Base-by-base conservation (phyloP, 345 rosid species). In the Stellera chamaejasme region DNA sequence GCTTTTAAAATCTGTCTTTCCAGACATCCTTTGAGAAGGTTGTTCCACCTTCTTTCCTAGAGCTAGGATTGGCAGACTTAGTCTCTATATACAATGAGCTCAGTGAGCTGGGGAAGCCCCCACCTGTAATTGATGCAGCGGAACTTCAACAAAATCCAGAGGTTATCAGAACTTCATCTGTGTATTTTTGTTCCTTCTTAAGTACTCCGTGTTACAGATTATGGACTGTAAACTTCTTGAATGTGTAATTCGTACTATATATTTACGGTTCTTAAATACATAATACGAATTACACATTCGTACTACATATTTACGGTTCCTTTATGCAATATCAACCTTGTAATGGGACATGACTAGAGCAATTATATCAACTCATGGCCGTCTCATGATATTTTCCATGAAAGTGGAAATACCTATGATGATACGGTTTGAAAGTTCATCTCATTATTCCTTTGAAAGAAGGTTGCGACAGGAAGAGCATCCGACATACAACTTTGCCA, bases 11-110 rank as follows among this genome's bases (percentile, higher is more conserved):
- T 50, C 27, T 70, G 50, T 68, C 50, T 60, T 63, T 19, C 52
- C 76, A 90, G 96, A 78, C 93, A 61, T 87, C 97, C 49, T 87
- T 84, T 66, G 81, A 68, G 36, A 84, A 81, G 72, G 68, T 90
- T 54, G 63, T 64, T 8, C 80, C 85, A 48, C 84, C 97, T 63
- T 78, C 97, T 25, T 72, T 87, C 69, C 68, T 75, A 11, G 97
- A 90, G 72, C 19, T 87, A 58, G 93, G 97, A 61, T 71, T 90
- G 65, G 83, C 71, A 48, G 90, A 87, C 13, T 54, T 90, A 45
- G 81, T 87, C 58, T 73, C 83, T 47, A 78, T 82, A 66, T 90
- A 81, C 64, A 73, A 70, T 50, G 87, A 84, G 64, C 91, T 90
- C 43, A 87, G 74, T 65, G 75, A 73, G 54, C 63, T 78, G 75